A percentile compares a stretch with the other conserved stretches of the same genome.
phyloP scores from a whole-genome alignment of 75 land plant genomes.

The Adiantum capillusveneris region DNA sequence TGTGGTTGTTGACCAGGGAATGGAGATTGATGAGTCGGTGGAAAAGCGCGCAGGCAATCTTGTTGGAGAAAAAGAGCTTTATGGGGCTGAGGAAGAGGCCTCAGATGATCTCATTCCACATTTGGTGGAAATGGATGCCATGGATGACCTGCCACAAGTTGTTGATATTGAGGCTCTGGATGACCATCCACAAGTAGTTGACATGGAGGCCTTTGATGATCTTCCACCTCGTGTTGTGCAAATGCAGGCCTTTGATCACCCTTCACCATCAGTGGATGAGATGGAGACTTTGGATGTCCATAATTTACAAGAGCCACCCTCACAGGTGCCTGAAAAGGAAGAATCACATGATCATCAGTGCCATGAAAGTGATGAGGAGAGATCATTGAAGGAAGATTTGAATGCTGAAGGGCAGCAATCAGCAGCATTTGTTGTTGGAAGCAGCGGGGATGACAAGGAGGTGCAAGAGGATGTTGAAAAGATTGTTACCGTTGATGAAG shows the following conservation, averaged over 20 bases:
- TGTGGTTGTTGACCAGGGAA: conserved; percentile 49
- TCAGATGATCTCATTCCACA: background rate
- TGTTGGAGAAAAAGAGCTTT: conserved; percentile 41
- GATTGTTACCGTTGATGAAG: conserved; percentile 17
- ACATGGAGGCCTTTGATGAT: background rate
- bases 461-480: conserved; percentile 7
- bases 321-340: too few species aligned
- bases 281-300: too few species aligned
- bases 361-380: too few species aligned
- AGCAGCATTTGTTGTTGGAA: too few species aligned
- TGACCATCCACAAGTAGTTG: background rate
- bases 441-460: too few species aligned
- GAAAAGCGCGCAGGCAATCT: conserved; percentile 27
- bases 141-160: conserved; percentile 10
- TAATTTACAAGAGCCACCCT: too few species aligned
- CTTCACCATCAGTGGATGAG: too few species aligned
- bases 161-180: background rate
- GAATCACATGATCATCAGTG: too few species aligned
- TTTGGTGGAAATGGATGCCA: conserved; percentile 16
- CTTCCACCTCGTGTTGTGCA: too few species aligned
- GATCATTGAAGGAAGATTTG: too few species aligned
- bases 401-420: too few species aligned
- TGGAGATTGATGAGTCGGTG: conserved; percentile 33
- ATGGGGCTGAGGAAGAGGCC: conserved; percentile 35
- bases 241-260: too few species aligned